Evolutionary conservation across 73 alveolate genomes (phyloP).

Genomic region (Tetrahymena elliotti): DNA sequence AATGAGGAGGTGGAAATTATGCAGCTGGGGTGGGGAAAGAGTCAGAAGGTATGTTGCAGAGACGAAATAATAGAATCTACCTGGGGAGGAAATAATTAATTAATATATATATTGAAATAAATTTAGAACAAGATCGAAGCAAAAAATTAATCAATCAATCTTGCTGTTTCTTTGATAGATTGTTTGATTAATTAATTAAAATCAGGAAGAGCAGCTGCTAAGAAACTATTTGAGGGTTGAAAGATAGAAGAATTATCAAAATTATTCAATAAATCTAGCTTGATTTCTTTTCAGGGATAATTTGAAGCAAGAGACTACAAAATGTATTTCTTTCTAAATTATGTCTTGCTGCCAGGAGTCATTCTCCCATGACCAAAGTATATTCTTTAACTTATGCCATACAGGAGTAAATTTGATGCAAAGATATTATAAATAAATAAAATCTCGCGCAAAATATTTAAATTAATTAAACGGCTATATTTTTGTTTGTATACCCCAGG

Average conservation of each 20-base stretch:
- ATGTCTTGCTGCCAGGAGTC: not conserved
- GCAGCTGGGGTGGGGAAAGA: slow-evolving; percentile 1
- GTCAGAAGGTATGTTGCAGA: not conserved
- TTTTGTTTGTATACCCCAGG: not conserved
- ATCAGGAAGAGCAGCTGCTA: not conserved
- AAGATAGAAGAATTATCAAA: not conserved
- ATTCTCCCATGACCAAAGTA: not conserved
- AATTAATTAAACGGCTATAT: not conserved
- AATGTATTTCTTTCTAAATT: not conserved
- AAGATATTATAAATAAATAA: not conserved
- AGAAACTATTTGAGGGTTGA: not conserved
- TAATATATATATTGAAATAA: not conserved
- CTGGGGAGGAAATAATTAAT: not conserved
- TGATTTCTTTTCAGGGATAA: not conserved
- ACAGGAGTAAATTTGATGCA: not conserved
- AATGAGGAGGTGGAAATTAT: not conserved
- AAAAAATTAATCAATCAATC: not conserved
- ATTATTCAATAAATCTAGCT: not conserved
- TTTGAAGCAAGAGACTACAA: not conserved
- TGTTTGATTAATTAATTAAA: too few relatives aligned
- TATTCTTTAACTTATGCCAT: not conserved
- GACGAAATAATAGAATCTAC: not conserved
- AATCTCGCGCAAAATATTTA: not conserved
- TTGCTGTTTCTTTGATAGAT: not conserved
- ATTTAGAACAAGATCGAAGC: not conserved